Base-by-base conservation (phyloP, 164 flowering plant genomes). In the Sedum album region DNA sequence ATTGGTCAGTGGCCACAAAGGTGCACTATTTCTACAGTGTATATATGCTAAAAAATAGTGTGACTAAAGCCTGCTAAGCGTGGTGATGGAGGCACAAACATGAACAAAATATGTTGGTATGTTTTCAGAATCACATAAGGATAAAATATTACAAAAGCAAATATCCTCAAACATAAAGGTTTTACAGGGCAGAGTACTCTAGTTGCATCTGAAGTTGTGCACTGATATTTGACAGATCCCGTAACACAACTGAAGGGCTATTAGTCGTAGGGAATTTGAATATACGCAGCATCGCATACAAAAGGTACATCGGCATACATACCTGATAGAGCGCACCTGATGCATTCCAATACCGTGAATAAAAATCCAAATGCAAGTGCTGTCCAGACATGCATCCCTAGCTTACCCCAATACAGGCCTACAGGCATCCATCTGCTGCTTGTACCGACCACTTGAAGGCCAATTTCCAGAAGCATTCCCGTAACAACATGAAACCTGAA, bases 251-350 rank as follows among this genome's bases (percentile, higher is more conserved):
- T 23, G 17, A 35, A 64, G 25, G 66, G 39, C 23, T 49, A 36
- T 86, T 79, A 86, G 63, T 89, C 91, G 70, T 82, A 86, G 3
- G 96, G 96, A 26, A 89, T 86, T 73, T 93, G 97, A 73, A 88
- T 88, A 71, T 87, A 93, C 1, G 96, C 96, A 46, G 97, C 96
- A 75, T 91, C 96, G 68, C 86, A 79, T 2, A 80, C 82, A 68
- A 91, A 88, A 1, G 98, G 98, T 33, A 93, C 42, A 46, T 93
- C 98, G 25, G 95, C 93, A 72, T 93, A 91, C 96, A 83, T 89
- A 11, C 97, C 98, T 14, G 74, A 75, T 26, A 93, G 84, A 65
- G 96, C 85, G 70, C 91, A 88, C 46, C 90, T 60, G 5, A 91
- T 83, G 82, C 86, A 77, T 71, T 86, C 93, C 36, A 93, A 73